Evolutionary conservation across 1,284 basidiomycete species (phyloP).

Genomic region (Naganishia cerealis): DNA sequence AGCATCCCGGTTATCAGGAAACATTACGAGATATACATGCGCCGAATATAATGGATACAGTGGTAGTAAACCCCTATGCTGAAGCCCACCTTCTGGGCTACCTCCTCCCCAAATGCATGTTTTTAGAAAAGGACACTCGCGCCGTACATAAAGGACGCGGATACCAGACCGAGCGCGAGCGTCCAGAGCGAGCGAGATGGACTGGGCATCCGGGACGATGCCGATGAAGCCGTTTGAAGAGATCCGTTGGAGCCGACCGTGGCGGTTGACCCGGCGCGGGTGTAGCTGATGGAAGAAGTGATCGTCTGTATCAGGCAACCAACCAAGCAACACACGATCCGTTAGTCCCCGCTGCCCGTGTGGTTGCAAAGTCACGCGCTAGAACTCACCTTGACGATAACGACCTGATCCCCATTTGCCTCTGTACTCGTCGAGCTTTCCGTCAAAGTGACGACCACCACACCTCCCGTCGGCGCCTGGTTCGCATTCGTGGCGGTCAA

Average conservation of each 20-base stretch:
- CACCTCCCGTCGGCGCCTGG: constrained; percentile 15
- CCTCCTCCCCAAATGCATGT: not conserved
- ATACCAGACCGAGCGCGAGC: constrained; percentile 5
- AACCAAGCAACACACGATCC: not conserved
- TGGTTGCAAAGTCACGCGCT: not conserved
- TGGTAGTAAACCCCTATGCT: too few species aligned
- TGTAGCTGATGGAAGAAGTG: constrained; percentile 30
- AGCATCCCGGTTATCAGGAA: too few species aligned
- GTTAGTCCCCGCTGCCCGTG: too few species aligned
- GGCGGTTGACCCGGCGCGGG: constrained; percentile 28
- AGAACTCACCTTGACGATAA: constrained; percentile 29
- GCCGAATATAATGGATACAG: too few species aligned
- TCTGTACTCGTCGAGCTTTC: constrained; percentile 25
- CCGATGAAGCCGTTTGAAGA: constrained; percentile 18
- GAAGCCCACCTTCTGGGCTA: too few species aligned
- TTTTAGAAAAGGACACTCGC: constrained; percentile 10
- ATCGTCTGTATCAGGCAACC: constrained; percentile 14
- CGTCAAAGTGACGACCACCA: constrained; percentile 31
- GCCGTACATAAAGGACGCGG: constrained; percentile 8
- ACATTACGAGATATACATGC: too few species aligned
- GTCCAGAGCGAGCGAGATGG: not conserved
- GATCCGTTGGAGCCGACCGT: constrained; percentile 7
- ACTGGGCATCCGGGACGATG: not conserved
- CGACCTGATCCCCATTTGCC: constrained; percentile 25
- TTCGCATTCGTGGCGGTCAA: constrained; percentile 31